These are phyloP conservation scores for Ustilago loliicola DNA, from an alignment of 1,284 basidiomycete genomes.

Conservation along the genomic window DNA sequence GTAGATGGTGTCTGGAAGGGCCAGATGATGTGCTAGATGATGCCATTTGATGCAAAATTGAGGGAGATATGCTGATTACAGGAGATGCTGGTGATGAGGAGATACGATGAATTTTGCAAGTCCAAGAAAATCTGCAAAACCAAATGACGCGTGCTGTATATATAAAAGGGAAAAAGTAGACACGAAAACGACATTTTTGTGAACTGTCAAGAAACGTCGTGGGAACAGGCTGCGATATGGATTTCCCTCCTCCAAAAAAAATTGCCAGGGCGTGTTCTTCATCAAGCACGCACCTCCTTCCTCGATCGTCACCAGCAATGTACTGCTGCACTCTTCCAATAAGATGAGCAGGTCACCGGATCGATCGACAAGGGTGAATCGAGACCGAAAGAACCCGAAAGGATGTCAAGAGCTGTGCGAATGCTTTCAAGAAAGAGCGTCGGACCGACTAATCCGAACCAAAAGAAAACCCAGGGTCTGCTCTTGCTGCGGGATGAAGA, in stretches of 20 bases:
- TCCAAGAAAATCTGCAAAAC: too few relatives aligned
- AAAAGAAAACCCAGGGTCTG: neutral
- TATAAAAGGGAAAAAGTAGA: neutral
- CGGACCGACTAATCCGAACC: neutral
- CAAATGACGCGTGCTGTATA: too few relatives aligned
- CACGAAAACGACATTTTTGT: too few relatives aligned
- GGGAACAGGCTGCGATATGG: neutral
- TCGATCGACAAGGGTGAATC: neutral
- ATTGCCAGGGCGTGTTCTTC: neutral
- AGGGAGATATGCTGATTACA: too few relatives aligned
- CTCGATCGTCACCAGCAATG: neutral
- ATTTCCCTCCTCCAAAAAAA: too few relatives aligned
- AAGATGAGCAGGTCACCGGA: too few relatives aligned
- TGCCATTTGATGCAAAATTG: too few relatives aligned
- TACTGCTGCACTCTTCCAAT: neutral
- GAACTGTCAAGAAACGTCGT: neutral
- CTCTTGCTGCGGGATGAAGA: conserved; percentile 5
- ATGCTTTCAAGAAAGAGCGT: neutral
- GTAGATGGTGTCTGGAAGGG: too few relatives aligned
- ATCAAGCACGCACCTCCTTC: neutral
- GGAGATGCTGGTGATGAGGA: too few relatives aligned
- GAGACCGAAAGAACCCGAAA: neutral
- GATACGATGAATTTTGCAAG: too few relatives aligned
- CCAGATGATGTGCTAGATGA: too few relatives aligned
- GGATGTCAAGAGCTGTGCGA: neutral